Percentiles rank a stretch among this genome's conserved stretches.
Evolutionary conservation across 495 filamentous ascomycete species (phyloP).

Genomic region (Penicillium waksmanii): DNA sequence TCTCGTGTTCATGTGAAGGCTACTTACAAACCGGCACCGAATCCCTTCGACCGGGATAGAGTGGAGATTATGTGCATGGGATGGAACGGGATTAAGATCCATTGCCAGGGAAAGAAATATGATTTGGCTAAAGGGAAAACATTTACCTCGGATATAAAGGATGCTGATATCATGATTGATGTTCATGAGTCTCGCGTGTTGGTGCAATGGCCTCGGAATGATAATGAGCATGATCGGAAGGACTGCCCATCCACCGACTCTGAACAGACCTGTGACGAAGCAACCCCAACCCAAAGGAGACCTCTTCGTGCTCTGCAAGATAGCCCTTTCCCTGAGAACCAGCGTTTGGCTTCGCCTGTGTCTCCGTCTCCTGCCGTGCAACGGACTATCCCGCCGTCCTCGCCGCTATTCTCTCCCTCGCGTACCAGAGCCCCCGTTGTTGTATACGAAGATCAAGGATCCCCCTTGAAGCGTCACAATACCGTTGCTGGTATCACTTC

Average conservation of each 20-base stretch:
- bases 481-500: conserved; percentile 30
- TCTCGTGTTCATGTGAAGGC: conserved; percentile 93
- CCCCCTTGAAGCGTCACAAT: conserved; percentile 41
- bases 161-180: conserved; percentile 92
- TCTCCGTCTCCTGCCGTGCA: conserved; percentile 71
- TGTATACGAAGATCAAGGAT: conserved; percentile 63
- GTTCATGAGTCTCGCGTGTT: conserved; percentile 90
- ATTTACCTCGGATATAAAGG: conserved; percentile 88
- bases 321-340: conserved; percentile 68
- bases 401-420: conserved; percentile 43
- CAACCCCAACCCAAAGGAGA: conserved; percentile 41
- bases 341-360: conserved; percentile 67
- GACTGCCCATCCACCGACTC: conserved; percentile 63
- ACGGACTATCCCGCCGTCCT: conserved; percentile 48
- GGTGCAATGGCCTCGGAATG: conserved; percentile 78
- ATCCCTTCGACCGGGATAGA: conserved; percentile 64
- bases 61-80: conserved; percentile 88
- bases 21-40: conserved; percentile 71
- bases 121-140: conserved; percentile 85
- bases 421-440: conserved; percentile 54
- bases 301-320: conserved; percentile 43
- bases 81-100: conserved; percentile 94
- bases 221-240: conserved; percentile 52
- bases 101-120: conserved; percentile 87
- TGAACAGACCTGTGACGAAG: conserved; percentile 71